A percentile compares a stretch with the other conserved stretches of the same genome.
phyloP scores from a whole-genome alignment of 2,329 filamentous ascomycete genomes.

The Monosporascus sp. region DNA sequence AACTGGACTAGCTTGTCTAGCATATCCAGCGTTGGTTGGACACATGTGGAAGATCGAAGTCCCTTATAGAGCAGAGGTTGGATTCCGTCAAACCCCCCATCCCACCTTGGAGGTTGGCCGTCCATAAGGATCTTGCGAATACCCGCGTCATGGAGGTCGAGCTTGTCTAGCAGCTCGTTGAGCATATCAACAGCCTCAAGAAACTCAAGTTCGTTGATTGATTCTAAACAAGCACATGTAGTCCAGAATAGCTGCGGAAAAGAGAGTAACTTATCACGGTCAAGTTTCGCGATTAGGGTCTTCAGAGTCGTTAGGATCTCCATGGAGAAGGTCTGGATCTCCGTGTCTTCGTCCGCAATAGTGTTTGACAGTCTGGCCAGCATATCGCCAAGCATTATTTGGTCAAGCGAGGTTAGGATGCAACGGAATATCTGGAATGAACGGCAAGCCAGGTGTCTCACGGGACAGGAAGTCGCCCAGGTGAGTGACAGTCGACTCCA shows the following conservation, averaged over 20 bases:
- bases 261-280: constrained; percentile 71
- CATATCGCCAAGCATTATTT: constrained; percentile 95
- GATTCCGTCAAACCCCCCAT: constrained; percentile 80
- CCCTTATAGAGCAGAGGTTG: constrained; percentile 88
- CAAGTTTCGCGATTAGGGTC: constrained; percentile 80
- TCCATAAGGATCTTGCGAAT: constrained; percentile 69
- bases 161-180: constrained; percentile 74
- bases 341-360: constrained; percentile 87
- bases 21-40: constrained; percentile 70
- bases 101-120: constrained; percentile 80
- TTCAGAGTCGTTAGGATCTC: constrained; percentile 94
- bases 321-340: constrained; percentile 96
- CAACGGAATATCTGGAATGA: constrained; percentile 98
- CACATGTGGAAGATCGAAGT: constrained; percentile 75
- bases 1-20: constrained; percentile 74
- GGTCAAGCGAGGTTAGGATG: constrained; percentile 83
- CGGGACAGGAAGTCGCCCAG: constrained; percentile 96
- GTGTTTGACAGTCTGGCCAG: constrained; percentile 91
- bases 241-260: constrained; percentile 98
- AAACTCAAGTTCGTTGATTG: constrained; percentile 93
- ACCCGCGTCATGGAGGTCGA: constrained; percentile 68
- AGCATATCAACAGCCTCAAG: constrained; percentile 89
- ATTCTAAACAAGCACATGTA: constrained; percentile 91
- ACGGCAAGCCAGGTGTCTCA: constrained; percentile 88
- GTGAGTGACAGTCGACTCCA: constrained; percentile 87